These are phyloP conservation scores for Anisodus tanguticus DNA, from an alignment of 257 asterid species.

Conservation along the genomic window DNA sequence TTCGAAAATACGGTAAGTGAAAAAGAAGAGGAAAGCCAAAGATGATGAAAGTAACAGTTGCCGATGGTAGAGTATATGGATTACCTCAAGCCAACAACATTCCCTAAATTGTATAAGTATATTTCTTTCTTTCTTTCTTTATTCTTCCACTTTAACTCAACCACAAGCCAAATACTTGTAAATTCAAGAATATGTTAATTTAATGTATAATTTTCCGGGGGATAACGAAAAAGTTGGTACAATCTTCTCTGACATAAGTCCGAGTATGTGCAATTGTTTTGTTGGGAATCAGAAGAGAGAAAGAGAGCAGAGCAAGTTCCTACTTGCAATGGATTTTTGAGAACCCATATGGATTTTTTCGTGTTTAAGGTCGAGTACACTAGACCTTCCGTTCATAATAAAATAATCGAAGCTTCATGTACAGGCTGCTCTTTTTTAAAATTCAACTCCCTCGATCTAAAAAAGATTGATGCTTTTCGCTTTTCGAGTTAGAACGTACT, in stretches of 20 bases:
- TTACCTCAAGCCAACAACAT: slow-evolving; percentile 22
- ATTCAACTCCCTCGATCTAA: no score
- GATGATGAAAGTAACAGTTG: neutral
- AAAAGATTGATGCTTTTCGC: no score
- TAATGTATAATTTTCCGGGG: neutral
- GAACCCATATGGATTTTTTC: no score
- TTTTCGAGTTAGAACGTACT: no score
- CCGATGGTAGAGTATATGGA: neutral
- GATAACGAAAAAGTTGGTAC: neutral
- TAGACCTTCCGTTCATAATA: no score
- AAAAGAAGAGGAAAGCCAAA: neutral
- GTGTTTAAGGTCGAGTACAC: no score
- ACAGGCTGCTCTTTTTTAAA: no score
- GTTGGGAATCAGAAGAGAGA: no score
- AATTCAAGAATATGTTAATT: neutral
- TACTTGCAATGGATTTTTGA: no score
- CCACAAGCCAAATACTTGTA: neutral
- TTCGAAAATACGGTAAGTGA: neutral
- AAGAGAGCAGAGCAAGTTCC: no score
- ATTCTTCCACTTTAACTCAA: neutral
- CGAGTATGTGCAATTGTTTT: no score
- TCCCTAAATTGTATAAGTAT: neutral
- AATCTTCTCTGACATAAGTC: neutral
- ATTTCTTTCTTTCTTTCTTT: neutral
- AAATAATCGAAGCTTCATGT: no score